Conservation (phyloP, 352 stramenopile genomes). For the Pythium insidiosum region DNA sequence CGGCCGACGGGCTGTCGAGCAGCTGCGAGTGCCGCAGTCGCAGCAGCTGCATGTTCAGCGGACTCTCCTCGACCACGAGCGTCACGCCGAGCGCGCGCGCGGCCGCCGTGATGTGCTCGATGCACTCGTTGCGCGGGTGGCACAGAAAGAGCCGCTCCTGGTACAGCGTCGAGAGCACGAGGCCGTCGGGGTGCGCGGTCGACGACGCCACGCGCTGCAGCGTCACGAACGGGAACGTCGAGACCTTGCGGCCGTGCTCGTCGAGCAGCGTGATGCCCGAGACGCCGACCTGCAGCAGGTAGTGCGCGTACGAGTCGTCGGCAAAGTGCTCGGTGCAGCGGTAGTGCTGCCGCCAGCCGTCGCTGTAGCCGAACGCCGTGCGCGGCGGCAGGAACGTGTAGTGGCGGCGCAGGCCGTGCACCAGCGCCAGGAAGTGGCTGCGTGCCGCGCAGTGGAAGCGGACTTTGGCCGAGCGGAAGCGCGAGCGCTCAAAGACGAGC, state of each 20-base stretch:
- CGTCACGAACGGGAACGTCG: constrained; percentile 44
- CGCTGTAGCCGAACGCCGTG: constrained; percentile 20
- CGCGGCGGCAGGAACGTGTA: constrained; percentile 28
- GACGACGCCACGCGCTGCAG: constrained; percentile 38
- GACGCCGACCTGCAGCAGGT: constrained; percentile 39
- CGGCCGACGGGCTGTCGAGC: constrained; percentile 42
- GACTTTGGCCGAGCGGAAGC: constrained; percentile 41
- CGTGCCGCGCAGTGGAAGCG: constrained; percentile 49
- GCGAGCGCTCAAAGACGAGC: constrained; percentile 50
- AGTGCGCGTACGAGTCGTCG: constrained; percentile 45
- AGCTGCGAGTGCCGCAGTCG: constrained; percentile 48
- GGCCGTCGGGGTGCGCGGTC: constrained; percentile 32
- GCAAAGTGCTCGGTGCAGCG: constrained; percentile 60
- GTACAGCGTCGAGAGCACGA: constrained; percentile 54
- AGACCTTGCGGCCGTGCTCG: constrained; percentile 30
- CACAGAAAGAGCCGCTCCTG: constrained; percentile 67
- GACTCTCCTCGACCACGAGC: constrained; percentile 25
- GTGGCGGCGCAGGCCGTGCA: constrained; percentile 35
- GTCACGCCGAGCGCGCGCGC: constrained; percentile 33
- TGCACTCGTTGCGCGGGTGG: constrained; percentile 41
- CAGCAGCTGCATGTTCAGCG: constrained; percentile 40
- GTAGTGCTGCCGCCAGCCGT: constrained; percentile 24
- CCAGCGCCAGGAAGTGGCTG: constrained; percentile 43
- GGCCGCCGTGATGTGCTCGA: constrained; percentile 44
- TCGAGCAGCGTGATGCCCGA: constrained; percentile 47